Evolutionary conservation across 1,139 yeast genomes (phyloP), one percentile per base, ranked within the genome.

Genomic region (Geotrichum citri-aurantii): DNA sequence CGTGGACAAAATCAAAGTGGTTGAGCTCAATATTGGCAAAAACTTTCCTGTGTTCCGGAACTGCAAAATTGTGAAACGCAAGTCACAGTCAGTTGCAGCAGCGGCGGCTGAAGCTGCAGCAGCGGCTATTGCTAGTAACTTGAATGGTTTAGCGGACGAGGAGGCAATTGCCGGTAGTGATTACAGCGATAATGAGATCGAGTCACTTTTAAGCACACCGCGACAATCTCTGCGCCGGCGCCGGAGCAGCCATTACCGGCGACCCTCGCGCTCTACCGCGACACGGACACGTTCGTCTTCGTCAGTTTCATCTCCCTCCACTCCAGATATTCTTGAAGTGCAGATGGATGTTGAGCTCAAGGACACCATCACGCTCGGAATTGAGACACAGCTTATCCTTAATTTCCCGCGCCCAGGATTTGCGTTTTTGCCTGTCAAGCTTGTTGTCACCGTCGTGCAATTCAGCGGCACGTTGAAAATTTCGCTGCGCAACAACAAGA

Each of bases 31-130:
- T 68, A 85, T 93, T 61, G 99, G 99, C 46, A 90, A 91, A 69
- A 97, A 92, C 71, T 95, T 86, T 69, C 99, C 99, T 1, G 89
- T 93, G 54, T 88, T 93, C 70, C 87, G 96, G 61, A 93, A 95
- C 70, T 93, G 99, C 73, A 81, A 96, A 54, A 88, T 95, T 29
- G 80, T 79, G 62, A 85, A 85, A 63, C 80, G 82, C 5, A 37
- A 37, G 19, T 37, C 44, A 8, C 44, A 37, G 21, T 51, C 55
- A 55, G 74, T 73, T n/a, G 60, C 54, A n/a, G 31, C 46, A 2
- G n/a, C 54, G 14, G 59, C 54, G 4, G 58, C 46, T 19, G 37
- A 14, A 12, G 44, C 44, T 2, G 44, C 44, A 2, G 21, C 44
- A 1, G 44, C 21, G 3, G 44, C 44, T 37, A 19, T 19, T 19